phyloP scores from a whole-genome alignment of 2,329 filamentous ascomycete species.

The Bipolaris gigantea region DNA sequence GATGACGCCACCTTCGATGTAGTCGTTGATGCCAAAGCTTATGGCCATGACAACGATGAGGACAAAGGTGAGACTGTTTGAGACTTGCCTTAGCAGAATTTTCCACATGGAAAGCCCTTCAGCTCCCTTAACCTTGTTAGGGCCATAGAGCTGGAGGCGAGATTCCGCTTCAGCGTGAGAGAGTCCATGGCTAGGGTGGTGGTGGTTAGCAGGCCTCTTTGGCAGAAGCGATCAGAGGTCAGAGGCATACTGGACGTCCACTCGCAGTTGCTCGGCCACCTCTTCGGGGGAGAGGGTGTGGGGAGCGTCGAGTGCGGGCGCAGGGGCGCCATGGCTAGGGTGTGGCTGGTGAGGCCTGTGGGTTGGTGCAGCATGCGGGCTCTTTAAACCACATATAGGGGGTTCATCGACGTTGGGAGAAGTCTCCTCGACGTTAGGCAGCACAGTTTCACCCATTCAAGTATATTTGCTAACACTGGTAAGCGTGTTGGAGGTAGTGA shows the following conservation, averaged over 20 bases:
- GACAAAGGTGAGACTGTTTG: slow-evolving; percentile 73
- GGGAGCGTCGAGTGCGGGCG: slow-evolving; percentile 34
- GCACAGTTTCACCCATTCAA: slow-evolving; percentile 49
- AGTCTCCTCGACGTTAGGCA: slow-evolving; percentile 47
- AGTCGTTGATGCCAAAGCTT: slow-evolving; percentile 66
- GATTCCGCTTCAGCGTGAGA: slow-evolving; percentile 62
- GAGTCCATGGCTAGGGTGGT: slow-evolving; percentile 59
- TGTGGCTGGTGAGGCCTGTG: slow-evolving; percentile 29
- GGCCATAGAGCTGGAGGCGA: slow-evolving; percentile 67
- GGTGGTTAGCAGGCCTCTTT: slow-evolving; percentile 23
- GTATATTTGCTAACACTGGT: slow-evolving; percentile 42
- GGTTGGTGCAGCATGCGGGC: slow-evolving; percentile 31
- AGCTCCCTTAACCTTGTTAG: slow-evolving; percentile 71
- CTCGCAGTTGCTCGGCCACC: slow-evolving; percentile 42
- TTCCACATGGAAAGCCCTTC: slow-evolving; percentile 73
- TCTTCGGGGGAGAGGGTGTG: slow-evolving; percentile 43
- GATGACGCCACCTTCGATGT: slow-evolving; percentile 65
- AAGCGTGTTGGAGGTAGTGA: slow-evolving; percentile 35
- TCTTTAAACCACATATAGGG: slow-evolving; percentile 47
- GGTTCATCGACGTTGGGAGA: slow-evolving; percentile 46
- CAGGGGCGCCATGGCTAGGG: slow-evolving; percentile 21
- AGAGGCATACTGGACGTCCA: slow-evolving; percentile 37
- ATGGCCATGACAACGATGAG: slow-evolving; percentile 74
- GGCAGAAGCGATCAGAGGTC: not conserved
- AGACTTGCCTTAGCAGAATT: slow-evolving; percentile 75